A percentile compares a stretch with the other conserved stretches of the same genome.
phyloP scores from a whole-genome alignment of 768 basidiomycete species.

The Hypholoma sublateritium region DNA sequence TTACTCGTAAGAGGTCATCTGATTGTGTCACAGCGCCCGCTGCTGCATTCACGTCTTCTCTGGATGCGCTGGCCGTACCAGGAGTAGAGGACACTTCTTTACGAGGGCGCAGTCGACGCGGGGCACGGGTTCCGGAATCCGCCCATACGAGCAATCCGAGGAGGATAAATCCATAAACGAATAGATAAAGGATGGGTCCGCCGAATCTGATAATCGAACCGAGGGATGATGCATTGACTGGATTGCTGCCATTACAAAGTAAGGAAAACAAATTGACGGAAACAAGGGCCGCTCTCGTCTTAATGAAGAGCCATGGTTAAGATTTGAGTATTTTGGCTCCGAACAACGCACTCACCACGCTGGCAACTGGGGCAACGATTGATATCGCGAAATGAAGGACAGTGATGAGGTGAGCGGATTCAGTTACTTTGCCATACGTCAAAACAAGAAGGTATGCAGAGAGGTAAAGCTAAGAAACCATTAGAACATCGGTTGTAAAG shows the following conservation, averaged over 20 bases:
- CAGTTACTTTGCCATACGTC: slow-evolving; percentile 67
- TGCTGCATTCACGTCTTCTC: slow-evolving; percentile 57
- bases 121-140: slow-evolving; percentile 63
- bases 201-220: slow-evolving; percentile 62
- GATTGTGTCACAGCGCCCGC: slow-evolving; percentile 46
- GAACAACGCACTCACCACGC: slow-evolving; percentile 46
- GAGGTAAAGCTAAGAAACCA: slow-evolving; percentile 50
- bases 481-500: neutral
- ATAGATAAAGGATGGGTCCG: slow-evolving; percentile 73
- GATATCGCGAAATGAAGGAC: slow-evolving; percentile 73
- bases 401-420: slow-evolving; percentile 53
- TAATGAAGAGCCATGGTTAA: neutral
- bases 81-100: slow-evolving; percentile 8
- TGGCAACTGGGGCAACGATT: slow-evolving; percentile 66
- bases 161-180: slow-evolving; percentile 57
- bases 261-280: slow-evolving; percentile 77
- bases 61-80: slow-evolving; percentile 16
- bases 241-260: slow-evolving; percentile 57
- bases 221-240: slow-evolving; percentile 45
- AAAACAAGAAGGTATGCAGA: slow-evolving; percentile 69
- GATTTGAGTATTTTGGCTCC: neutral
- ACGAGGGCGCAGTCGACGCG: slow-evolving; percentile 33
- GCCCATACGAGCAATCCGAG: slow-evolving; percentile 67
- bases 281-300: slow-evolving; percentile 72
- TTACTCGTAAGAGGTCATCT: slow-evolving; percentile 59